Conservation (phyloP, 768 basidiomycete species). For the Pulveroboletus sp. region DNA sequence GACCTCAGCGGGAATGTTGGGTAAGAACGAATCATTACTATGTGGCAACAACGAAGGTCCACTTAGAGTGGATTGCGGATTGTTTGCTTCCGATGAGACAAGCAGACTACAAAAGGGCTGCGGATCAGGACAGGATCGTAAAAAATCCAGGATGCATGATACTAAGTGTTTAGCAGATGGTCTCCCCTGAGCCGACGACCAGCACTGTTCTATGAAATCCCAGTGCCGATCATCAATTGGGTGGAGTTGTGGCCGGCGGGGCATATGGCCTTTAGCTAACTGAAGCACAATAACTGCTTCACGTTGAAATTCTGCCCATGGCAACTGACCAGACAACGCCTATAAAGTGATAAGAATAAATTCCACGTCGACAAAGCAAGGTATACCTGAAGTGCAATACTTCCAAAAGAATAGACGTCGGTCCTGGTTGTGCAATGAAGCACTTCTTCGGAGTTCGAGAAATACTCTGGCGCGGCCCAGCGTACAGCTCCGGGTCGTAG, state of each 20-base stretch:
- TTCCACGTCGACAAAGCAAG: too few relatives aligned
- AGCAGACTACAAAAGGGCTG: neutral
- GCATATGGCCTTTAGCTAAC: slow-evolving; percentile 2
- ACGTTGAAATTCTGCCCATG: neutral
- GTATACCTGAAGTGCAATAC: slow-evolving; percentile 6
- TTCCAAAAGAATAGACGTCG: slow-evolving; percentile 11
- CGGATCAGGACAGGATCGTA: neutral
- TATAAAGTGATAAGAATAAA: too few relatives aligned
- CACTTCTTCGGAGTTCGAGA: neutral
- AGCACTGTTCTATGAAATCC: slow-evolving; percentile 7
- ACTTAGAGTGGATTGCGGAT: neutral
- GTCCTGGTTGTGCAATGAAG: slow-evolving; percentile 1
- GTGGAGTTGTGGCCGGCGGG: slow-evolving; percentile 4
- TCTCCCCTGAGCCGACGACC: slow-evolving; percentile 1
- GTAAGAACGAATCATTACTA: too few relatives aligned
- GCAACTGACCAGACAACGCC: too few relatives aligned
- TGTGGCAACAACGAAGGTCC: too few relatives aligned
- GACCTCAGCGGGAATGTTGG: neutral
- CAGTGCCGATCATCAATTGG: slow-evolving; percentile 5
- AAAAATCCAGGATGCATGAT: neutral
- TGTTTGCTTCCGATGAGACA: neutral
- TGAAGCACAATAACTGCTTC: neutral
- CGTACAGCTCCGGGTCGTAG: slow-evolving; percentile 3
- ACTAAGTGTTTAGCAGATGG: neutral
- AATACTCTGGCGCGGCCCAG: slow-evolving; percentile 6